Base-by-base conservation (phyloP, 495 filamentous ascomycete species). In the Xylaria cubensis region DNA sequence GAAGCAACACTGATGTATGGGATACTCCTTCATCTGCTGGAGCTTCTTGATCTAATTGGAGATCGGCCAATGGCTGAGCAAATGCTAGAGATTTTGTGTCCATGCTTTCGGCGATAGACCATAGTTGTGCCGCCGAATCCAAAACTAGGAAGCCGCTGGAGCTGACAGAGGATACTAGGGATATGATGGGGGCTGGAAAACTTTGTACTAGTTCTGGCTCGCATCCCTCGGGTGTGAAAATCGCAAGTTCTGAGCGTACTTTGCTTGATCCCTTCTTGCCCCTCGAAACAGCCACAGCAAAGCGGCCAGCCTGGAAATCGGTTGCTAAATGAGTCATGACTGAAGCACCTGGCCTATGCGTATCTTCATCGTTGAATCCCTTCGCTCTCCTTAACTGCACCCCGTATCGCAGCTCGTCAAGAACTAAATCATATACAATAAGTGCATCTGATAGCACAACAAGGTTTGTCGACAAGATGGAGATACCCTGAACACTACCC, bases 341-440 rank as follows among this genome's bases (percentile, higher is more conserved):
- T 21, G 76, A 69, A 24, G 67, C 53, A 34, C 73, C 73, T 19
- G 71, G 69, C 13, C 64, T 50, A 39, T 72, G 53, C 34, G 69
- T 50, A 17, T 80, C 24, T 72, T 76, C 19, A 56, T 34, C 59
- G 75, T 70, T 4, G 50, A 26, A 17, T 19, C 41, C 39, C 29
- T 72, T 67, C 29, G 51, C 50, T 34, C 26, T 72, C 46, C 74
- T 72, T 51, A 79, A 41, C 67, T 85, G 83, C 9, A 81, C 73
- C 64, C 86, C 86, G 71, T 86, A 90, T 24, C 83, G 79, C 9
- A 89, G 78, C 55, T 86, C 84, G 67, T 90, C 88, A 29, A 84
- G 80, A 50, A 93, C 90, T 2, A 93, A 78, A 74, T 94, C 89
- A 77, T 90, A 93, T 55, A 93, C 89, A 13, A 82, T 79, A 5